Conservation (phyloP, 306 rosid genomes). For the Ormosia emarginata region DNA sequence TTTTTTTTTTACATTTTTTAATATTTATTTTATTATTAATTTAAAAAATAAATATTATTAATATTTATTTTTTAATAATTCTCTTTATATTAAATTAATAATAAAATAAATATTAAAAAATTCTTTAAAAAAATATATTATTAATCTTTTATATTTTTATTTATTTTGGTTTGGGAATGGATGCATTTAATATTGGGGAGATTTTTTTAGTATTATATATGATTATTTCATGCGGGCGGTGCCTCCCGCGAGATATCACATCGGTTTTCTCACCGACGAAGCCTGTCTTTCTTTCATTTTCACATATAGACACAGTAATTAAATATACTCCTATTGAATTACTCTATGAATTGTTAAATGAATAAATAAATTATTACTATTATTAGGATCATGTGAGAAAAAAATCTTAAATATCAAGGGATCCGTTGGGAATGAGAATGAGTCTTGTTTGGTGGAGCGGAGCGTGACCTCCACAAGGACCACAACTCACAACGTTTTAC, state of each 20-base stretch:
- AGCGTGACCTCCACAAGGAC: background rate
- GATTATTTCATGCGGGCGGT: constrained; percentile 59
- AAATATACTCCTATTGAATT: background rate
- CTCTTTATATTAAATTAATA: no score
- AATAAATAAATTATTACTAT: no score
- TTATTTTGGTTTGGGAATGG: background rate
- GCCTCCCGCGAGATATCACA: constrained; percentile 55
- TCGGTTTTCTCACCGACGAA: constrained; percentile 40
- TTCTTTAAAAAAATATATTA: background rate
- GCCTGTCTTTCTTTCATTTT: background rate
- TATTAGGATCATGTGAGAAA: no score
- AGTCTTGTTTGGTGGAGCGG: constrained; percentile 16
- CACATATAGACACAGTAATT: background rate
- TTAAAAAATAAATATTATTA: no score
- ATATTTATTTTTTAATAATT: no score
- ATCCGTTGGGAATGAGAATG: constrained; percentile 18
- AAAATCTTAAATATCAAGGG: constrained; percentile 26
- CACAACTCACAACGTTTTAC: background rate
- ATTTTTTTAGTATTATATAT: constrained; percentile 18
- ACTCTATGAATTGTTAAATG: no score
- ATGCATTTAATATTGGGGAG: background rate
- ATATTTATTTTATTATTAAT: background rate
- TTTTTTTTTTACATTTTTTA: background rate
- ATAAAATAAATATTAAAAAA: no score
- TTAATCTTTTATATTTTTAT: background rate